Evolutionary conservation across 768 basidiomycete species (phyloP).

Genomic region (Phylloporus sp.): DNA sequence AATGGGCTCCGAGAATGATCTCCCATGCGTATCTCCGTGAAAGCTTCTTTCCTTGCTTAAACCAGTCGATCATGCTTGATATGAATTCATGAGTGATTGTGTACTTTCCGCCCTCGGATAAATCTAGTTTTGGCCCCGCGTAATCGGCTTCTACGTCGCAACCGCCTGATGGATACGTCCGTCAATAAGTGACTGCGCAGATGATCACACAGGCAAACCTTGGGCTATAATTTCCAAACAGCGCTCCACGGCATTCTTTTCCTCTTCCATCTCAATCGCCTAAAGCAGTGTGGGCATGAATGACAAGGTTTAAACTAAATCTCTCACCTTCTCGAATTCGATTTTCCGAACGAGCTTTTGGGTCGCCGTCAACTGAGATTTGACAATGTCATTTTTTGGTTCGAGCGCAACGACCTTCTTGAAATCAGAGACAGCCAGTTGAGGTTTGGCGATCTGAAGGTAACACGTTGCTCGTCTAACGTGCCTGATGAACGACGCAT

Average conservation of each 20-base stretch:
- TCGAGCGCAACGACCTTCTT: conserved; percentile 80
- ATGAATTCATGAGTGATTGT: conserved; percentile 75
- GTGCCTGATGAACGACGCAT: background rate
- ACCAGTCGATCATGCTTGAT: conserved; percentile 81
- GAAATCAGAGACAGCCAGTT: conserved; percentile 82
- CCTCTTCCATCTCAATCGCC: conserved; percentile 93
- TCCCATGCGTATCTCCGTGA: conserved; percentile 92
- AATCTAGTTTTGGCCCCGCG: conserved; percentile 66
- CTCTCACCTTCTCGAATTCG: conserved; percentile 82
- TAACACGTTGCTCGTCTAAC: conserved; percentile 82
- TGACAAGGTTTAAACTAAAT: background rate
- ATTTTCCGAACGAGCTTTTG: conserved; percentile 87
- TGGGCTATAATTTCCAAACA: conserved; percentile 76
- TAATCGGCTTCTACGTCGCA: conserved; percentile 76
- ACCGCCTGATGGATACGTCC: conserved; percentile 44
- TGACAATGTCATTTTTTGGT: conserved; percentile 78
- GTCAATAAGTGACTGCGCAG: conserved; percentile 4
- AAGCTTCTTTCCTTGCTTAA: conserved; percentile 91
- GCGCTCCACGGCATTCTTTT: conserved; percentile 69
- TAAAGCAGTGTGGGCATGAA: conserved; percentile 25
- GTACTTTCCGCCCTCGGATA: conserved; percentile 59
- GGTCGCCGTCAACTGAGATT: conserved; percentile 77
- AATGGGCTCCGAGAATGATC: conserved; percentile 84
- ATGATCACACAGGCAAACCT: conserved; percentile 39
- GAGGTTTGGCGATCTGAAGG: conserved; percentile 85